phyloP scores from a whole-genome alignment of 768 basidiomycete species.

The Coprinellus micaceus region DNA sequence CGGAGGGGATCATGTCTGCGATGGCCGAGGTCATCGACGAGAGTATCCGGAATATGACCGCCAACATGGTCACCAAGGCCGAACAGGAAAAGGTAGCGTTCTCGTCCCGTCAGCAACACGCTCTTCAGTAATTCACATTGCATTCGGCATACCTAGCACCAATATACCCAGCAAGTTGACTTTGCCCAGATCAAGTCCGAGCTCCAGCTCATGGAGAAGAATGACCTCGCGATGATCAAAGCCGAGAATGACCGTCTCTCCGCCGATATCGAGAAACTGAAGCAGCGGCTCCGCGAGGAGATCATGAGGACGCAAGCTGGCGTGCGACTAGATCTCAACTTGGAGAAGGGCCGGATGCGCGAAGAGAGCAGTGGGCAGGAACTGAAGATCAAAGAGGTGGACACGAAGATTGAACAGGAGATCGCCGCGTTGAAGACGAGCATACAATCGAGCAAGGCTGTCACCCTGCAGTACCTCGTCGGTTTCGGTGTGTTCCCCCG shows the following conservation, averaged over 20 bases:
- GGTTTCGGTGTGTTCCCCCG: constrained; percentile 64
- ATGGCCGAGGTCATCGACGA: constrained; percentile 98
- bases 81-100: constrained; percentile 90
- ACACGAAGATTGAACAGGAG: constrained; percentile 94
- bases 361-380: constrained; percentile 92
- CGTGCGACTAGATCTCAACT: constrained; percentile 89
- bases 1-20: constrained; percentile 95
- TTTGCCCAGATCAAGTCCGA: constrained; percentile 96
- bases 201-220: constrained; percentile 93
- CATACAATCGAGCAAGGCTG: constrained; percentile 46
- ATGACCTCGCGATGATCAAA: constrained; percentile 92
- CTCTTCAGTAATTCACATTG: not conserved
- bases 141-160: constrained; percentile 73
- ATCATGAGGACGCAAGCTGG: constrained; percentile 90
- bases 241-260: constrained; percentile 94
- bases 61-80: constrained; percentile 92
- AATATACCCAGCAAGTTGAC: constrained; percentile 94
- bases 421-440: constrained; percentile 80
- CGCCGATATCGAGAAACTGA: constrained; percentile 89
- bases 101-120: not conserved
- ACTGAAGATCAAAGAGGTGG: constrained; percentile 95
- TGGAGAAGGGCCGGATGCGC: constrained; percentile 94
- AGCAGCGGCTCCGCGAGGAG: constrained; percentile 89
- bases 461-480: constrained; percentile 82
- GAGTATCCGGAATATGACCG: constrained; percentile 92